A percentile compares a stretch with the other conserved stretches of the same genome.
Evolutionary conservation across 129 eudicot species (phyloP).

Genomic region (Dittrichia graveolens): DNA sequence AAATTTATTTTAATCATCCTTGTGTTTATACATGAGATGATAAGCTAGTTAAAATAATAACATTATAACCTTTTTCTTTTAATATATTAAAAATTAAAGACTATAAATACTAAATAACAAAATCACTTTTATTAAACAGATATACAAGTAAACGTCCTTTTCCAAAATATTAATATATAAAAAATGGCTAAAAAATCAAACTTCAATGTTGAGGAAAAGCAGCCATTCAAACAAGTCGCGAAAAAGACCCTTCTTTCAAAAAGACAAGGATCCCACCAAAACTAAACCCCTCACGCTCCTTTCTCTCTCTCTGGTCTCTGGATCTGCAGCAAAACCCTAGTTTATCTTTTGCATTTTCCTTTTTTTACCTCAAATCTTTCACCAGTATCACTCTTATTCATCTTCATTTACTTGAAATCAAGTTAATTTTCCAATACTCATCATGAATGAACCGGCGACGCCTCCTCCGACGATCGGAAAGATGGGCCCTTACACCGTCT

Average conservation of each 20-base stretch:
- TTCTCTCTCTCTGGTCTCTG: background rate
- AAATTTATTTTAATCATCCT: too few species aligned
- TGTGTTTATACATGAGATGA: too few species aligned
- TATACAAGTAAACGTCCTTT: too few species aligned
- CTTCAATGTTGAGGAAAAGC: background rate
- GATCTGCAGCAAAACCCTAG: conserved; percentile 31
- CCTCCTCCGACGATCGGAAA: conserved; percentile 82
- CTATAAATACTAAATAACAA: too few species aligned
- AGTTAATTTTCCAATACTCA: conserved; percentile 36
- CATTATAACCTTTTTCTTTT: too few species aligned
- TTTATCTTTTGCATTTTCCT: background rate
- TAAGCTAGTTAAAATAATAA: too few species aligned
- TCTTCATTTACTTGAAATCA: background rate
- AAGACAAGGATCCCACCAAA: conserved; percentile 8
- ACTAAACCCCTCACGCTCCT: conserved; percentile 26
- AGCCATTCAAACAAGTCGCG: background rate
- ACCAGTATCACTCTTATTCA: background rate
- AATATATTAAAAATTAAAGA: too few species aligned
- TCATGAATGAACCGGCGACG: conserved; percentile 48
- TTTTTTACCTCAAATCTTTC: background rate
- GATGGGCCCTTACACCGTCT: conserved; percentile 92
- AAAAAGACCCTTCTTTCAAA: background rate
- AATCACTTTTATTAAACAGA: too few species aligned
- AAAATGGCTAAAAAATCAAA: too few species aligned
- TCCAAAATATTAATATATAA: background rate